These are phyloP conservation scores for Camelina neglecta DNA, from an alignment of 345 rosid species.

Conservation along the genomic window DNA sequence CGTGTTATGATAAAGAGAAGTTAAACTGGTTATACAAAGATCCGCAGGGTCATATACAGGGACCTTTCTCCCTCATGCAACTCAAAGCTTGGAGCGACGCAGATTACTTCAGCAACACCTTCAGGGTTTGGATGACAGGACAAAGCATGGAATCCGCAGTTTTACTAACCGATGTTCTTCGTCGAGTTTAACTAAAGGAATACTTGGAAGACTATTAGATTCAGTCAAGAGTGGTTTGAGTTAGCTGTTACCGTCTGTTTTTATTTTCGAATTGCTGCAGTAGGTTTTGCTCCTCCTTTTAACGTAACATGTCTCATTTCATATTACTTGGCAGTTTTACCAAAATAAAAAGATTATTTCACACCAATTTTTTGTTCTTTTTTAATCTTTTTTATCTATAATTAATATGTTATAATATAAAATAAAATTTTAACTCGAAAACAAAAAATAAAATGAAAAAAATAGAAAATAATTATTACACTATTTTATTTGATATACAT, in stretches of 20 bases:
- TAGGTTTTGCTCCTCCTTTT: conserved; percentile 28
- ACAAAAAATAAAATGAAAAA: no score
- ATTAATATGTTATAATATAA: no score
- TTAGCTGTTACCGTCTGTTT: conserved; percentile 1
- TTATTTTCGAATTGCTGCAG: conserved; percentile 13
- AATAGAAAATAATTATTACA: no score
- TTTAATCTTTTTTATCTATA: no score
- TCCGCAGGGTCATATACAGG: conserved; percentile 63
- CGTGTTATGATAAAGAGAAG: conserved; percentile 37
- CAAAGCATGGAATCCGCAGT: conserved; percentile 53
- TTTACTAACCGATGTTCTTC: conserved; percentile 50
- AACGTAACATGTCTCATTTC: background rate
- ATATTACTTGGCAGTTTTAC: no score
- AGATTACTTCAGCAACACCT: conserved; percentile 55
- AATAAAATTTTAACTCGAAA: no score
- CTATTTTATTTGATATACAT: no score
- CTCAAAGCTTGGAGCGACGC: conserved; percentile 67
- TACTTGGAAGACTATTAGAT: conserved; percentile 23
- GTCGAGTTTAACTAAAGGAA: conserved; percentile 13
- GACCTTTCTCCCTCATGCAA: conserved; percentile 65
- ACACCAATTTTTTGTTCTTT: no score
- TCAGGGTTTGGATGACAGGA: conserved; percentile 76
- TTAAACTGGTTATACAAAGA: conserved; percentile 66
- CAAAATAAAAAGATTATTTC: no score
- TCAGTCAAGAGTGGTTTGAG: conserved; percentile 12